Base-by-base conservation (phyloP, 2,329 filamentous ascomycete genomes). In the Talaromyces sp. region DNA sequence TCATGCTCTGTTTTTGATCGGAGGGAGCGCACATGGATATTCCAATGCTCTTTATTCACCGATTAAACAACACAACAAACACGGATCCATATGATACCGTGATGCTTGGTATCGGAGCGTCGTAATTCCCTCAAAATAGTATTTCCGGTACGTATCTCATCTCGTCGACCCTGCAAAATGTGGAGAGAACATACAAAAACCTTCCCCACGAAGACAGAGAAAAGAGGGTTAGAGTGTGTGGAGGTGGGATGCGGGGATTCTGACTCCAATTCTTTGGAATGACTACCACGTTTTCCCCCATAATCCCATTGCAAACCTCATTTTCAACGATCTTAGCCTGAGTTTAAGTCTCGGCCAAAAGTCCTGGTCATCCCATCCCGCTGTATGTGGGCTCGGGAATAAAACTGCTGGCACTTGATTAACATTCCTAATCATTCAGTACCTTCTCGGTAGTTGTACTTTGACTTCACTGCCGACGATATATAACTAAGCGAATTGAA, bases 231-330 rank as follows among this genome's bases (percentile, higher is more conserved):
- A 56, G 29, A 56, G 29, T 36, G 51, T n/a, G 51, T 34, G 51
- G 51, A 56, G 51, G 51, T 51, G 49, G 51, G 51, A 54, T 36
- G 51, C 29, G 51, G 51, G 22, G 51, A n/a, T 34, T 56, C 25
- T 36, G 51, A 36, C 51, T 2, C 51, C 51, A 34, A 56, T 2
- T 31, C 11, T 27, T 11, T 10, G 51, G n/a, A 56, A 19, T 56
- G 29, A 34, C 29, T 5, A 19, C n/a, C 29, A 15, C 51, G 49
- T 13, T n/a, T 56, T n/a, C 36, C 5, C 51, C n/a, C 4, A 13
- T n/a, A 6, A 13, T 19, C 10, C 2, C 27, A 22, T 56, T 36
- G 22, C n/a, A 34, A 56, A 7, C 36, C 4, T 34, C 29, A 7
- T 34, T 19, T 34, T 17, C 11, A 31, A 29, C 13, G 13, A 34